Conservation (phyloP, 2,329 filamentous ascomycete genomes). For the Daldinia eschscholtzii region DNA sequence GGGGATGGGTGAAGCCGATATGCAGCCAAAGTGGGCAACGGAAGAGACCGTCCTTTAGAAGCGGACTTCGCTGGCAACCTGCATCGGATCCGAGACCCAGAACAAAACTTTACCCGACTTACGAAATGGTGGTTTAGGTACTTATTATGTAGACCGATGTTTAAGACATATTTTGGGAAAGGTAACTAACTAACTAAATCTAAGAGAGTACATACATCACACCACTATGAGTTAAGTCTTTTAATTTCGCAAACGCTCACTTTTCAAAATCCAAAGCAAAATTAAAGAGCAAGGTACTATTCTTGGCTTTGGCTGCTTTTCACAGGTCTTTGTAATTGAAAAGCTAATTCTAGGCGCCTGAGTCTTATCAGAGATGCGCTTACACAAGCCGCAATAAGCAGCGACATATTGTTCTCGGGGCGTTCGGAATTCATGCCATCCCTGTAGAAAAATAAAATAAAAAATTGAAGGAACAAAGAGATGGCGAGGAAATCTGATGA, state of each 20-base stretch:
- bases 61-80: constrained; percentile 6
- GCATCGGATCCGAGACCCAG: constrained; percentile 5
- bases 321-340: neutral
- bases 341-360: neutral
- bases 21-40: constrained; percentile 16
- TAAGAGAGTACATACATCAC: constrained; percentile 5
- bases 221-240: neutral
- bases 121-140: neutral
- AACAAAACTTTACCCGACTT: constrained; percentile 1
- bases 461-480: constrained; percentile 16
- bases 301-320: neutral
- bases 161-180: neutral
- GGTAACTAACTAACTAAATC: neutral
- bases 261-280: neutral
- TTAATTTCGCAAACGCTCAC: neutral
- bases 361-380: neutral
- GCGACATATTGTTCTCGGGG: constrained; percentile 12
- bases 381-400: neutral
- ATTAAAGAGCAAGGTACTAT: neutral
- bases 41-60: constrained; percentile 19
- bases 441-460: neutral
- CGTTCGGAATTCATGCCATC: constrained; percentile 20
- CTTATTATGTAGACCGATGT: neutral
- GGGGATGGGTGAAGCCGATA: neutral
- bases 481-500: constrained; percentile 18